These are phyloP conservation scores for Graphilbum sp. DNA, from an alignment of 2,329 filamentous ascomycete species.

Conservation along the genomic window DNA sequence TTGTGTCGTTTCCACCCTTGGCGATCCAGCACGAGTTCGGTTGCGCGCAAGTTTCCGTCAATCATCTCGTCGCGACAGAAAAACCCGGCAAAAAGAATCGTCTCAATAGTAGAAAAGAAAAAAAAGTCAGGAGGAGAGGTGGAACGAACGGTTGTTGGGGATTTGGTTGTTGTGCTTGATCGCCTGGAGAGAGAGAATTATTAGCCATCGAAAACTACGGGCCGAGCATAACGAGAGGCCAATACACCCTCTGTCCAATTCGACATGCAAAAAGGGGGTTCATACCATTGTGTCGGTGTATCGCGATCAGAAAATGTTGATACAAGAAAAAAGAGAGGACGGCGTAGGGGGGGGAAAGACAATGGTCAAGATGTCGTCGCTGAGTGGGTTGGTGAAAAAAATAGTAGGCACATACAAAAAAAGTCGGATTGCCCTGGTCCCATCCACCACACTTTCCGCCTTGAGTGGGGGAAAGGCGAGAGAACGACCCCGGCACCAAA, in stretches of 20 bases:
- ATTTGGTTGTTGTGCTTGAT: slow-evolving; percentile 99
- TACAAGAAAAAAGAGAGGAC: slow-evolving; percentile 1
- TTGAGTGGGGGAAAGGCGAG: background rate
- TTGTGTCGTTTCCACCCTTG: no score
- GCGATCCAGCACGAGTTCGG: no score
- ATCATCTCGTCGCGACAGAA: no score
- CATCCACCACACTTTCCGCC: background rate
- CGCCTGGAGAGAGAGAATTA: slow-evolving; percentile 38
- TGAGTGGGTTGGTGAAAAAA: slow-evolving; percentile 3
- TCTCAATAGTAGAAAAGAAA: background rate
- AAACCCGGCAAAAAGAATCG: no score
- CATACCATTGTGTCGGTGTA: slow-evolving; percentile 35
- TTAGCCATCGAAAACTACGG: no score
- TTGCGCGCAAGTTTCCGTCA: no score
- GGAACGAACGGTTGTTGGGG: slow-evolving; percentile 73
- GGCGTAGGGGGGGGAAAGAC: slow-evolving; percentile 4
- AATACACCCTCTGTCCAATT: no score
- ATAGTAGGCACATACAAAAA: background rate
- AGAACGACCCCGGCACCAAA: slow-evolving; percentile 10
- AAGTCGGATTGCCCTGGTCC: background rate
- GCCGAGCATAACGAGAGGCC: background rate
- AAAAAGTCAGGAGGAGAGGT: slow-evolving; percentile 8
- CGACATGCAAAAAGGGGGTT: no score
- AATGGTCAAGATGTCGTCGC: background rate
- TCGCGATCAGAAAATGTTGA: slow-evolving; percentile 26